phyloP scores from a whole-genome alignment of 306 rosid genomes.

The Rosa rugosa region DNA sequence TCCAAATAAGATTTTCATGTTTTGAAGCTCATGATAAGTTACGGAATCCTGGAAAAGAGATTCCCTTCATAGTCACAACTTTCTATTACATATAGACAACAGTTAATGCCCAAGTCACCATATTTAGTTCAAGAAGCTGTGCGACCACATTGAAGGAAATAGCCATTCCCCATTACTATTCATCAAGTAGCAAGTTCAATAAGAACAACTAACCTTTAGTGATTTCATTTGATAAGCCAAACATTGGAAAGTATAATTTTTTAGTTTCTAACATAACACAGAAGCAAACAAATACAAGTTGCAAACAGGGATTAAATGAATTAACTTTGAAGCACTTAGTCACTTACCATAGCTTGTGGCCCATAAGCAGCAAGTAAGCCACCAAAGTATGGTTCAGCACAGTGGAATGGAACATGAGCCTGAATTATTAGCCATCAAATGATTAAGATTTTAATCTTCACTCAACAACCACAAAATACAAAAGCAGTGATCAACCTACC shows the following conservation, averaged over 20 bases:
- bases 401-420: conserved; percentile 50
- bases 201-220: background rate
- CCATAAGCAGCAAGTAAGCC: conserved; percentile 44
- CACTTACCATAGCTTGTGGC: conserved; percentile 45
- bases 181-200: background rate
- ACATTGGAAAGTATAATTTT: background rate
- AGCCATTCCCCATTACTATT: background rate
- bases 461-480: conserved; percentile 1
- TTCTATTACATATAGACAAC: background rate
- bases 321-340: conserved; percentile 19
- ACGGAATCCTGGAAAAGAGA: background rate
- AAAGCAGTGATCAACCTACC: conserved; percentile 46
- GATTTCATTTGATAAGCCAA: background rate
- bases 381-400: conserved; percentile 43
- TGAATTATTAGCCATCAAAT: conserved; percentile 35
- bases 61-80: background rate
- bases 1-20: background rate
- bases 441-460: conserved; percentile 22
- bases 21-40: background rate
- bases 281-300: background rate
- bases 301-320: background rate
- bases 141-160: background rate
- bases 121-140: background rate
- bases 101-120: conserved; percentile 7
- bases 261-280: background rate